These are phyloP conservation scores for Nyssa sinensis DNA, from an alignment of 148 eudicot genomes.

Conservation along the genomic window DNA sequence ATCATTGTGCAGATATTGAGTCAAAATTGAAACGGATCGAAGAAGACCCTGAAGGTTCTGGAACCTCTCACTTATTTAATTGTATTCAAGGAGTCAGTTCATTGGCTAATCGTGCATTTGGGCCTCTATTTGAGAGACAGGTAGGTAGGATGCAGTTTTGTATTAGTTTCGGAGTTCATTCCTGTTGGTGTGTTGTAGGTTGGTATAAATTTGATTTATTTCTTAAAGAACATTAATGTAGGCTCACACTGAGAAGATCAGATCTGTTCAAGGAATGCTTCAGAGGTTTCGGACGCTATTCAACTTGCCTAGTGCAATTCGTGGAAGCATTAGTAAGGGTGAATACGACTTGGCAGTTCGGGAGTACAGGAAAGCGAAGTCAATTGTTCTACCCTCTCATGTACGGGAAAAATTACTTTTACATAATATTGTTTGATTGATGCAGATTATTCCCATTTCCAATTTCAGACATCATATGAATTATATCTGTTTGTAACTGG, in stretches of 20 bases:
- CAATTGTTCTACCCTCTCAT: slow-evolving; percentile 93
- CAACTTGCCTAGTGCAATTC: slow-evolving; percentile 91
- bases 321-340: slow-evolving; percentile 88
- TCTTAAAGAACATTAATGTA: slow-evolving; percentile 26
- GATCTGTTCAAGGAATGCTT: slow-evolving; percentile 99
- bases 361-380: slow-evolving; percentile 97
- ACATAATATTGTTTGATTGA: slow-evolving; percentile 3
- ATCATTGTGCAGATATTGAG: slow-evolving; percentile 69
- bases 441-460: background rate
- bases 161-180: slow-evolving; percentile 2
- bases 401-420: slow-evolving; percentile 32
- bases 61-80: slow-evolving; percentile 75
- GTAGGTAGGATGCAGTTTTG: slow-evolving; percentile 38
- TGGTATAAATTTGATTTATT: slow-evolving; percentile 7
- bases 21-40: slow-evolving; percentile 91
- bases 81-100: slow-evolving; percentile 81
- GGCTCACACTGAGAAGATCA: slow-evolving; percentile 99
- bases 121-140: slow-evolving; percentile 96
- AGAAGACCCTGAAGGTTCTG: slow-evolving; percentile 98
- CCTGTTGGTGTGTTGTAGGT: background rate
- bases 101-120: slow-evolving; percentile 84
- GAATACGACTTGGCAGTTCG: slow-evolving; percentile 97
- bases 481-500: background rate
- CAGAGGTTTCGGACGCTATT: slow-evolving; percentile 96
- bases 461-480: background rate